phyloP scores from a whole-genome alignment of 768 basidiomycete species.

The Macrocybe gigantea region DNA sequence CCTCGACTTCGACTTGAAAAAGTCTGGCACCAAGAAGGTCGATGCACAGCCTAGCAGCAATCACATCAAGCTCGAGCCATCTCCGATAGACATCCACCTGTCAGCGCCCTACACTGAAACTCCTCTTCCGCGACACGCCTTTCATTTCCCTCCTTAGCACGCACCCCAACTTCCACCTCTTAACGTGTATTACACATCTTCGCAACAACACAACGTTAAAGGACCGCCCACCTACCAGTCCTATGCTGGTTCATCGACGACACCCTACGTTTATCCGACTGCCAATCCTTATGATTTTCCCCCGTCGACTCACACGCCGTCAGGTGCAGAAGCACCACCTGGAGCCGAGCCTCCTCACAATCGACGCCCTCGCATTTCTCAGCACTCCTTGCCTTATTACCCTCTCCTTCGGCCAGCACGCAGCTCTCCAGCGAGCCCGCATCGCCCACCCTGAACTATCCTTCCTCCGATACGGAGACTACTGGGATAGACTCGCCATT shows the following conservation, averaged over 20 bases:
- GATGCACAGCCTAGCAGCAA: constrained; percentile 1
- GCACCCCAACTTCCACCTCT: constrained; percentile 9
- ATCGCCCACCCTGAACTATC: constrained; percentile 18
- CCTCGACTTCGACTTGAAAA: constrained; percentile 11
- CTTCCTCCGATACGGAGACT: constrained; percentile 12
- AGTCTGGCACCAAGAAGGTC: neutral
- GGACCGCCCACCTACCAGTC: constrained; percentile 1
- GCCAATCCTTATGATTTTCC: constrained; percentile 1
- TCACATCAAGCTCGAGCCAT: constrained; percentile 28
- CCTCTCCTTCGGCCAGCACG: constrained; percentile 19
- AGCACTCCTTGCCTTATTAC: constrained; percentile 27
- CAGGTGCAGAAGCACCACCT: too few relatives aligned
- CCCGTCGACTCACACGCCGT: neutral
- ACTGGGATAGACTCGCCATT: constrained; percentile 8
- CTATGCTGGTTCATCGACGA: neutral
- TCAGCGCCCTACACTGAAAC: constrained; percentile 10
- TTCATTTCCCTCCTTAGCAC: neutral
- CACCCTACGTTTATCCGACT: neutral
- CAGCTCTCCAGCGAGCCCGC: constrained; percentile 20
- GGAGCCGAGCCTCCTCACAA: constrained; percentile 7
- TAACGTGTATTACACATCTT: constrained; percentile 8
- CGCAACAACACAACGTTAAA: neutral
- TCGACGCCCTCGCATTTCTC: constrained; percentile 16
- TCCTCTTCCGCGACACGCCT: constrained; percentile 7
- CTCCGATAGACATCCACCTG: constrained; percentile 13